These are phyloP conservation scores for Fraxinus sp. DNA, from an alignment of 305 asterid genomes.

Conservation along the genomic window DNA sequence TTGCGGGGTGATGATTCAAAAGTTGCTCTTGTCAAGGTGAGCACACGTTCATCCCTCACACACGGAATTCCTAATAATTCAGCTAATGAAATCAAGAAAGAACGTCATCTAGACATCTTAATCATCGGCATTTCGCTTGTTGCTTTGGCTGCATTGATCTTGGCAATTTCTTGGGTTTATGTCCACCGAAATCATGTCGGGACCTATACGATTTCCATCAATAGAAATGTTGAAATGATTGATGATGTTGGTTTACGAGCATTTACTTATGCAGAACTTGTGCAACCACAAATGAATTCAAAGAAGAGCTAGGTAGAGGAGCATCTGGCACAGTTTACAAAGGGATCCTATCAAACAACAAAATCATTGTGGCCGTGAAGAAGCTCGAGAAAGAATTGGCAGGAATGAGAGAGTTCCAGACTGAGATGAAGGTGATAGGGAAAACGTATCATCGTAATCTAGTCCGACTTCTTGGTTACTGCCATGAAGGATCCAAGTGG, in stretches of 20 bases:
- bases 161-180: constrained; percentile 24
- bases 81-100: not conserved
- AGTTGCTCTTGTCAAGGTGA: constrained; percentile 30
- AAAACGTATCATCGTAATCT: not conserved
- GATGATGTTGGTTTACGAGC: not conserved
- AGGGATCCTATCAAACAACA: constrained; percentile 2
- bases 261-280: not conserved
- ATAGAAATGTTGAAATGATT: not conserved
- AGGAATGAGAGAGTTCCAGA: not conserved
- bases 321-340: constrained; percentile 33
- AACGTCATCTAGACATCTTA: not conserved
- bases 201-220: constrained; percentile 23
- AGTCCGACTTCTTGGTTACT: not conserved
- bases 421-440: not conserved
- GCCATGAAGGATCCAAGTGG: not conserved
- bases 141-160: constrained; percentile 18
- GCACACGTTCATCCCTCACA: not conserved
- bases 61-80: not conserved
- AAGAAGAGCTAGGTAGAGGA: not conserved
- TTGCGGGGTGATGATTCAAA: not conserved
- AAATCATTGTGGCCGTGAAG: not conserved
- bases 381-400: not conserved
- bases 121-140: constrained; percentile 29
- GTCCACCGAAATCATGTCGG: constrained; percentile 3
- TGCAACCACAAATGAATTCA: not conserved